Base-by-base conservation (phyloP, 1,284 basidiomycete species). In the Fistulina hepatica region DNA sequence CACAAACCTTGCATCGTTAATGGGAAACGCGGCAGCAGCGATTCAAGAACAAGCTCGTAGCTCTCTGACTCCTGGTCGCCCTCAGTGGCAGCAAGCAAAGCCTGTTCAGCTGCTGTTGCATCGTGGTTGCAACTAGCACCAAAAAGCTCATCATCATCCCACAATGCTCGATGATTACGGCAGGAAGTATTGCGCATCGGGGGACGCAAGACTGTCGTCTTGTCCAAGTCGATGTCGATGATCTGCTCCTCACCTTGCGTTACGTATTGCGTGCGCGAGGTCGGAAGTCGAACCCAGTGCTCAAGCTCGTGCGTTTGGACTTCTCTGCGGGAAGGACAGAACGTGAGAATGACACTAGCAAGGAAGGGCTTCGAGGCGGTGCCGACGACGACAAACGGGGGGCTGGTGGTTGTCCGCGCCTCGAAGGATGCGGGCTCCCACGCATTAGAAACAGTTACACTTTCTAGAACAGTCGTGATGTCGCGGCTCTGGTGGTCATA, bases 261-360 rank as follows among this genome's bases (percentile, higher is more conserved):
- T 5, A 73, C 62, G 19, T 58, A 55, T n/a, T 51, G 43, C 3
- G 15, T 19, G 19, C 60, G 58, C 39, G 64, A 71, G 19, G 72
- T 54, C 25, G 66, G 65, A 45, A 81, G 81, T 53, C 82, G 76
- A 13, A 85, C 71, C 81, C 81, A 85, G 48, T 84, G 81, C 21
- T 84, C 77, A 12, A 82, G 45, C n/a, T n/a, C n/a, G n/a, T n/a
- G n/a, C n/a, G n/a, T n/a, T n/a, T n/a, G n/a, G 20, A 54, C 39
- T 17, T 63, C 48, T n/a, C 46, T 58, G 41, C 66, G 63, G 8
- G 33, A 42, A 6, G 56, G 54, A 19, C 55, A 58, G 48, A 70
- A 82, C 30, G 63, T 53, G 21, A 84, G 56, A 24, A 69, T 67
- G 19, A 84, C 52, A 24, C 63, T 67, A 2, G 79, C 78, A 23